phyloP scores from a whole-genome alignment of 805 yeast genomes.

The Wickerhamomyces pijperi region DNA sequence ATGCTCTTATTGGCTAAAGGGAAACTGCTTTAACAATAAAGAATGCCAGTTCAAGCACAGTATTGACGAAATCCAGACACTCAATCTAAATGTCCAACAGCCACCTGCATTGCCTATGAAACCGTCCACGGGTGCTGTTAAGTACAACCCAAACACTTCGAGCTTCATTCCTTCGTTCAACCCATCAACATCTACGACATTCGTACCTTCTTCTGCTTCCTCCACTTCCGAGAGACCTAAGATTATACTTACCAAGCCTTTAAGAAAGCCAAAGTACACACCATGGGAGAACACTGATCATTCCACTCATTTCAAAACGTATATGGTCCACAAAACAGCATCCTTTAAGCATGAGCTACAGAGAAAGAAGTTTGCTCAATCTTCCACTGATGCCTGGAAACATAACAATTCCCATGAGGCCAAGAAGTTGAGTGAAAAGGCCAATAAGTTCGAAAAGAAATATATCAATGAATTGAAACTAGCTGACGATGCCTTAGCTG shows the following conservation, averaged over 20 bases:
- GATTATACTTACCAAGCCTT: constrained; percentile 10
- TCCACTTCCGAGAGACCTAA: constrained; percentile 3
- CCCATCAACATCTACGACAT: constrained; percentile 1
- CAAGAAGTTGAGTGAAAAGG: constrained; percentile 17
- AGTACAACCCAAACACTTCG: background rate
- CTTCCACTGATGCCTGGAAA: constrained; percentile 18
- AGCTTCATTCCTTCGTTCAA: background rate
- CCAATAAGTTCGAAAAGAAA: constrained; percentile 12
- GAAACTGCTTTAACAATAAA: constrained; percentile 31
- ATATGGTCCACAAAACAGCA: constrained; percentile 6
- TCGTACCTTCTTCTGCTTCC: constrained; percentile 1
- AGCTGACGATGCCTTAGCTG: constrained; percentile 18
- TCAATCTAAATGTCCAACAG: constrained; percentile 1
- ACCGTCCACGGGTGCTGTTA: too few relatives aligned
- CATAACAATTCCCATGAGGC: constrained; percentile 16
- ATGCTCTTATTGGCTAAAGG: constrained; percentile 36
- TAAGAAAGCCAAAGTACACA: constrained; percentile 11
- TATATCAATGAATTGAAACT: constrained; percentile 10
- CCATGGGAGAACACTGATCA: constrained; percentile 16
- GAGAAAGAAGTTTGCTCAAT: constrained; percentile 16
- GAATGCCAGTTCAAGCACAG: constrained; percentile 28
- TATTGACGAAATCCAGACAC: constrained; percentile 6
- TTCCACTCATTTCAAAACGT: constrained; percentile 6
- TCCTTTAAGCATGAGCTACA: constrained; percentile 15
- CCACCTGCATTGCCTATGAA: too few relatives aligned